phyloP scores from a whole-genome alignment of 1,284 basidiomycete species.

The Fomitiporia mediterranea region DNA sequence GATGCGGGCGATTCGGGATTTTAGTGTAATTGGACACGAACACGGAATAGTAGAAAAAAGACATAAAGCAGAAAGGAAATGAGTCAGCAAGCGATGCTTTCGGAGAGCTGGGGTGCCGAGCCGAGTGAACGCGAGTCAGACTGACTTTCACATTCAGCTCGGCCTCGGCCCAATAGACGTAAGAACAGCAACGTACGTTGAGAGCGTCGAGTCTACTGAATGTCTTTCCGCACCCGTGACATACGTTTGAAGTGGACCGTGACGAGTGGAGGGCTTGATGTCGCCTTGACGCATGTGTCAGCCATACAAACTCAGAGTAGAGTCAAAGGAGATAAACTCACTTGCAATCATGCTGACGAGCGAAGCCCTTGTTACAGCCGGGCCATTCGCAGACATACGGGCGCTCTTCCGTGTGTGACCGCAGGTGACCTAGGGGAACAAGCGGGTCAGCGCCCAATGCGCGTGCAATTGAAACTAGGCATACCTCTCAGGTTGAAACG shows the following conservation, averaged over 20 bases:
- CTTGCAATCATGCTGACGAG: constrained; percentile 96
- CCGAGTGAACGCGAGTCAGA: constrained; percentile 7
- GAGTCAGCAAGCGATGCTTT: constrained; percentile 14
- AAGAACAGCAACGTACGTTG: constrained; percentile 60
- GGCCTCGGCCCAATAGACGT: constrained; percentile 23
- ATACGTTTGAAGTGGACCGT: constrained; percentile 80
- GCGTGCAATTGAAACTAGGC: constrained; percentile 23
- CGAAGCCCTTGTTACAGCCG: constrained; percentile 91
- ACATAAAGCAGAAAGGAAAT: constrained; percentile 18
- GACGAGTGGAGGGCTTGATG: constrained; percentile 87
- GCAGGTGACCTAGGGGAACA: constrained; percentile 68
- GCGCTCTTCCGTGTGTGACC: constrained; percentile 94
- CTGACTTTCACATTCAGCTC: constrained; percentile 2
- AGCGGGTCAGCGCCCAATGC: constrained; percentile 18
- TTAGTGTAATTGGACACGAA: not conserved
- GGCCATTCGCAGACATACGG: constrained; percentile 93
- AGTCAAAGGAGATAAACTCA: constrained; percentile 38
- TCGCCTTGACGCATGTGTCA: constrained; percentile 42
- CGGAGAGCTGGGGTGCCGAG: constrained; percentile 3
- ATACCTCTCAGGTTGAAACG: constrained; percentile 78
- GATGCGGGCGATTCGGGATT: constrained; percentile 6
- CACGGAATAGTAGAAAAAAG: not conserved
- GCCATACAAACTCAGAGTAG: constrained; percentile 12
- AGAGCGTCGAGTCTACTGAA: constrained; percentile 92
- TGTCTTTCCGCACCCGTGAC: constrained; percentile 89